phyloP scores from a whole-genome alignment of 352 stramenopile genomes.

The Globisporangium iwayamae region DNA sequence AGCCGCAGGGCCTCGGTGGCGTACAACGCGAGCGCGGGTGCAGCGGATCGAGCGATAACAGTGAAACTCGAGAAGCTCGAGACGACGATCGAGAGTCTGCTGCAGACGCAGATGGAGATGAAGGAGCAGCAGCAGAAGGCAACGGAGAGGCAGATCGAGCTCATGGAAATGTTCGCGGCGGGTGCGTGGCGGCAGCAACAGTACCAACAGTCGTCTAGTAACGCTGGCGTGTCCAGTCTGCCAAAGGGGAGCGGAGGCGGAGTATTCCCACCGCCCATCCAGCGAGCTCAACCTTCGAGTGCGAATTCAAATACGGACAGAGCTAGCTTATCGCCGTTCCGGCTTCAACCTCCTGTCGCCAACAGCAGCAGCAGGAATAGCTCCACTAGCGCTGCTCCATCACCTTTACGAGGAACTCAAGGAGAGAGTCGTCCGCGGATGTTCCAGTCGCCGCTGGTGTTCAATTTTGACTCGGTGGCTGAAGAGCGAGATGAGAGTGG shows the following conservation, averaged over 20 bases:
- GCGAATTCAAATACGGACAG: background rate
- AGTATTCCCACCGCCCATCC: constrained; percentile 3
- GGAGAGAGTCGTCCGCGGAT: background rate
- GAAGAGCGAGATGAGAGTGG: constrained; percentile 20
- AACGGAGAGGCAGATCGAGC: constrained; percentile 31
- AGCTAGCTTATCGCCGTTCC: background rate
- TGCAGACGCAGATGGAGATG: constrained; percentile 37
- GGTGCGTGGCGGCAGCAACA: background rate
- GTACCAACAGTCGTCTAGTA: constrained; percentile 2
- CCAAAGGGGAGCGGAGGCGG: background rate
- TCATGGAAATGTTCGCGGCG: constrained; percentile 31
- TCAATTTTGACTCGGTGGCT: constrained; percentile 47
- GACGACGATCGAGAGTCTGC: constrained; percentile 32
- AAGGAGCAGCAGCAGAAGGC: constrained; percentile 35
- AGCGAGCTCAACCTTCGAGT: background rate
- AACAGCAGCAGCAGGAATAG: background rate
- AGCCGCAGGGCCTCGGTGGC: background rate
- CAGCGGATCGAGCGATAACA: constrained; percentile 17
- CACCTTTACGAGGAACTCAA: background rate
- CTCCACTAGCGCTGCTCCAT: background rate
- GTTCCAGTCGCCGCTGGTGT: constrained; percentile 23
- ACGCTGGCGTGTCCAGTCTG: background rate
- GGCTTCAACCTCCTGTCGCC: background rate
- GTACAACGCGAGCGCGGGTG: background rate
- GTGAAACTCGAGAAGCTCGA: constrained; percentile 55